Evolutionary conservation across 148 eudicot genomes (phyloP), one percentile per base, ranked within the genome.

Genomic region (Cornus kousa): DNA sequence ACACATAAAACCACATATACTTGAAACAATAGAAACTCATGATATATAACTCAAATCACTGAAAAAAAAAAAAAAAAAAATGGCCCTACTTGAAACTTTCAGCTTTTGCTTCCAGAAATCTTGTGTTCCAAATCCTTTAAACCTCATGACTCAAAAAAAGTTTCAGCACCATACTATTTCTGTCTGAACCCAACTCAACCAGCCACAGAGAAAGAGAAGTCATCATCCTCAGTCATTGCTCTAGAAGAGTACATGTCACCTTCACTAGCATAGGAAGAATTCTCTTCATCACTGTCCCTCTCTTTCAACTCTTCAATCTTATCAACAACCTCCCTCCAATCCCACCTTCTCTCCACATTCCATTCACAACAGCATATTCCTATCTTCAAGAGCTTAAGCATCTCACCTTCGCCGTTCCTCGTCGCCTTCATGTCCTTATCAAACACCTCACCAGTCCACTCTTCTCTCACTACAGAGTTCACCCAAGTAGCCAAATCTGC

Each of bases 351-450:
- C 48, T 91, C 98, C 64, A 84, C 83, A 78, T 84, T 78, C 90
- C 87, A 83, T 70, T 93, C 94, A 73, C 98, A 95, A 69, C 98
- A 95, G 78, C 87, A 80, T 91, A 95, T 85, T 19, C 97, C 98
- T 7, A 95, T 85, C 87, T 86, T 93, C 75, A 95, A 79, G 71
- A 95, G 81, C 86, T 90, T 91, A 65, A 91, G 75, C 98, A 95
- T 93, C 76, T 91, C 90, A 5, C 97, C 94, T 72, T 89, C 87
- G 0, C 89, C 79, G 14, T 86, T 81, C 72, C 74, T 78, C 1
- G 87, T 83, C 10, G 78, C 79, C 23, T 80, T 84, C 98, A 95
- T 93, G 3, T 91, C 95, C 70, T 81, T 78, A 59, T 95, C 97
- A 31, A 95, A 93, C 78, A 92, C 92, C 77, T 89, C 97, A 16